Evolutionary conservation across 495 filamentous ascomycete species (phyloP).

Genomic region (Cercophora samala): DNA sequence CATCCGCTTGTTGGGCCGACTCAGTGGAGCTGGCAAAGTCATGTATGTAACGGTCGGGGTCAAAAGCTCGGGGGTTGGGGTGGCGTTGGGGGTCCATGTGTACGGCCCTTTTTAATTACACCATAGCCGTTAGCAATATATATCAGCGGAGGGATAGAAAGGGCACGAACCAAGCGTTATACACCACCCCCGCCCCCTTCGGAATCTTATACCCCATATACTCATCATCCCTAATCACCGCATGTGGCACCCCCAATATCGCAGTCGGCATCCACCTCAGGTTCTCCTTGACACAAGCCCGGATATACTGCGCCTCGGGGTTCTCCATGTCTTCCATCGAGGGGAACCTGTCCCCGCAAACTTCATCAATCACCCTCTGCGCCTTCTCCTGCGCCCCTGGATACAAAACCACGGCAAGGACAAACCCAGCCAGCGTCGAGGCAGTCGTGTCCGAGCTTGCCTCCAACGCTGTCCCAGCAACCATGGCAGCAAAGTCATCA

Average conservation of each 20-base stretch:
- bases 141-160: neutral
- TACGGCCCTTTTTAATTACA: too few species aligned
- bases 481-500: constrained; percentile 27
- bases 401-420: constrained; percentile 50
- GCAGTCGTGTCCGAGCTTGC: constrained; percentile 50
- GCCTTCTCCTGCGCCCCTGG: constrained; percentile 41
- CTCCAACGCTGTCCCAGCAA: constrained; percentile 41
- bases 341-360: constrained; percentile 41
- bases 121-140: neutral
- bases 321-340: constrained; percentile 38
- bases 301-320: constrained; percentile 44
- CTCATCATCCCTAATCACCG: constrained; percentile 42
- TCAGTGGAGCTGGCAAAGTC: constrained; percentile 28
- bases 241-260: constrained; percentile 51
- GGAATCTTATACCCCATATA: constrained; percentile 35
- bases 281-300: constrained; percentile 46
- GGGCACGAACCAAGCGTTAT: constrained; percentile 30
- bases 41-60: constrained; percentile 46
- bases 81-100: constrained; percentile 41
- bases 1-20: constrained; percentile 38
- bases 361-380: constrained; percentile 52
- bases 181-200: constrained; percentile 28
- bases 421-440: constrained; percentile 42
- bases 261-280: constrained; percentile 53
- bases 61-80: constrained; percentile 45